These are phyloP conservation scores for Mucor piriformis DNA, from an alignment of 371 early-diverging fungal species.

Conservation along the genomic window DNA sequence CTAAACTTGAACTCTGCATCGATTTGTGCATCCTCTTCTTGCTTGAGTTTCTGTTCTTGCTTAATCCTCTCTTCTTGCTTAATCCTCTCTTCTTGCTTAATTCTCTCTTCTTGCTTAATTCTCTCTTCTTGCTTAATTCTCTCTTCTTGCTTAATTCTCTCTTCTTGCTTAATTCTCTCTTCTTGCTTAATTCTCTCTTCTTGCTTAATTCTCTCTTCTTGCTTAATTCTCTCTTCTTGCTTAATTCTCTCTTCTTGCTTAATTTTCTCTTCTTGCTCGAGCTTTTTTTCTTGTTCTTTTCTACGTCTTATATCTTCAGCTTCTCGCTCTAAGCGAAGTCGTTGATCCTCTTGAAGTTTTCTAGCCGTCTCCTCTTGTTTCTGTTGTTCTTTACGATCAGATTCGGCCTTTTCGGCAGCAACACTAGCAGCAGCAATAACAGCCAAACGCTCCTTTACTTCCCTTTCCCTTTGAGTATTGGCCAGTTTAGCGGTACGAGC, in stretches of 20 bases:
- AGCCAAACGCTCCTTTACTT: not conserved
- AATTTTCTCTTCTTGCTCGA: not conserved
- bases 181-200: not conserved
- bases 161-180: not conserved
- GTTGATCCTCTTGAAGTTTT: too few relatives aligned
- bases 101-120: not conserved
- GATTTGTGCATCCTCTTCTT: not conserved
- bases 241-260: not conserved
- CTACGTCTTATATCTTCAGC: too few relatives aligned
- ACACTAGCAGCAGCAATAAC: not conserved
- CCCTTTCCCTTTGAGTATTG: not conserved
- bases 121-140: not conserved
- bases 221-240: not conserved
- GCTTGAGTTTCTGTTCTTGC: not conserved
- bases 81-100: not conserved
- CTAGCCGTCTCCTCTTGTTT: not conserved
- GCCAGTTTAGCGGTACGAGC: conserved; percentile 8
- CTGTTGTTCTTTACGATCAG: not conserved
- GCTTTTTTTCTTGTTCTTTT: not conserved
- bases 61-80: too few relatives aligned
- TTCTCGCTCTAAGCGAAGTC: too few relatives aligned
- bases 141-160: not conserved
- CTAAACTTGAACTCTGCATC: not conserved
- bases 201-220: not conserved
- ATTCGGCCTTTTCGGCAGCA: not conserved